Percentiles rank a stretch among this genome's conserved stretches.
Conservation (phyloP, 768 basidiomycete species). For the Candolleomyces aberdarensis region DNA sequence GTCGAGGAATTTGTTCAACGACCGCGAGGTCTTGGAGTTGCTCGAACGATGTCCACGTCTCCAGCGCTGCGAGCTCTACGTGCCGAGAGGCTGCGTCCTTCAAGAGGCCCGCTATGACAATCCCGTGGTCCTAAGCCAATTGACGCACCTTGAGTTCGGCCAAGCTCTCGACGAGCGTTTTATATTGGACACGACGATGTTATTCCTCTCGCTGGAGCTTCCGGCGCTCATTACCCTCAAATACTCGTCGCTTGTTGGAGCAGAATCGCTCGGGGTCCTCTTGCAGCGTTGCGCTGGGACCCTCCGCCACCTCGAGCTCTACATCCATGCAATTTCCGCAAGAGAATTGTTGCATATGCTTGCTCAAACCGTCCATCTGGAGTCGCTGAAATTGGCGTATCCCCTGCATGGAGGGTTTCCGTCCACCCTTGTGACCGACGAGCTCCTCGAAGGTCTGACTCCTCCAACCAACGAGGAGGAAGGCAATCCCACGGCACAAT, state of each 20-base stretch:
- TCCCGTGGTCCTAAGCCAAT: not conserved
- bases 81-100: not conserved
- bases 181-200: not conserved
- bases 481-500: too few relatives aligned
- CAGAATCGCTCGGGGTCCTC: not conserved
- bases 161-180: not conserved
- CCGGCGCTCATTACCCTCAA: not conserved
- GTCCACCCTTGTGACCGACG: not conserved
- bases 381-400: not conserved
- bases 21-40: not conserved
- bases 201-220: not conserved
- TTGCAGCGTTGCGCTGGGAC: not conserved
- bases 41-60: not conserved
- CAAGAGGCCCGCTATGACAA: not conserved
- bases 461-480: not conserved
- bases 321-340: not conserved
- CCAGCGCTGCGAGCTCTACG: not conserved
- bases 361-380: not conserved
- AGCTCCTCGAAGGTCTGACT: not conserved
- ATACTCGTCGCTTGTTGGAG: not conserved
- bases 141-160: not conserved
- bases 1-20: not conserved
- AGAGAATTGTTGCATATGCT: not conserved
- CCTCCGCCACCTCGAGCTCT: not conserved
- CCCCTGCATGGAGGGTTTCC: not conserved